A percentile compares a stretch with the other conserved stretches of the same genome.
Evolutionary conservation across 305 asterid genomes (phyloP).

Genomic region (Solanum hybrid): DNA sequence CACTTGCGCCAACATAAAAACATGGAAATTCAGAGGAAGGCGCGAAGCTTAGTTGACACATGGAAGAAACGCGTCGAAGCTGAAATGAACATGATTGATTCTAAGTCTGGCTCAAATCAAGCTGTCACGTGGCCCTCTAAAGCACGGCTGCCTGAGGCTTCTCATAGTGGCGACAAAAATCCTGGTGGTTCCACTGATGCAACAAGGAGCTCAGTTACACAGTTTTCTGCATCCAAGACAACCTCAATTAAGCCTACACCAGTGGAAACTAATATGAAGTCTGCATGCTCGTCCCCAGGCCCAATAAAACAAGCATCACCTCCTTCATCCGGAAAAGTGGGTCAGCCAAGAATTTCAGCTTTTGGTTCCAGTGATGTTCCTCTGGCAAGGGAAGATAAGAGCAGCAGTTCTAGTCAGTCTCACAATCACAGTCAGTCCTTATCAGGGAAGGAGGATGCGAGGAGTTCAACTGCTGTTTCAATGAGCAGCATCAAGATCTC

Average conservation of each 20-base stretch:
- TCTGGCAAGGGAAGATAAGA: slow-evolving; percentile 40
- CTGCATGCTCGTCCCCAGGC: slow-evolving; percentile 44
- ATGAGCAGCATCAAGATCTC: slow-evolving; percentile 29
- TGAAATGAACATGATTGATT: slow-evolving; percentile 53
- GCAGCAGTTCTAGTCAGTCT: slow-evolving; percentile 44
- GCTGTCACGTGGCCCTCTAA: slow-evolving; percentile 41
- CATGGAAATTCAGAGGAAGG: slow-evolving; percentile 59
- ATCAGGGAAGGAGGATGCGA: slow-evolving; percentile 35
- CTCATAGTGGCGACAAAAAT: slow-evolving; percentile 38
- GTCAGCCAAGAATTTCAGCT: slow-evolving; percentile 24
- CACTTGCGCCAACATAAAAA: slow-evolving; percentile 59
- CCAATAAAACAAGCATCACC: slow-evolving; percentile 30
- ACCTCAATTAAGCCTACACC: slow-evolving; percentile 31
- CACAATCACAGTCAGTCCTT: slow-evolving; percentile 26
- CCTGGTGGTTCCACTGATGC: slow-evolving; percentile 37
- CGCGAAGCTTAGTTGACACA: slow-evolving; percentile 56
- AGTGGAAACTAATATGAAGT: slow-evolving; percentile 33
- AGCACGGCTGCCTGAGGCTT: slow-evolving; percentile 38
- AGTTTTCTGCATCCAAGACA: slow-evolving; percentile 35
- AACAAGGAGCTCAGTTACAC: slow-evolving; percentile 38
- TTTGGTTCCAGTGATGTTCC: slow-evolving; percentile 34
- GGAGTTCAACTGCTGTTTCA: slow-evolving; percentile 30
- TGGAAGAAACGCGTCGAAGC: slow-evolving; percentile 81
- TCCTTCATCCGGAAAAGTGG: slow-evolving; percentile 43
- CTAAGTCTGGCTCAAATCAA: slow-evolving; percentile 41